Base-by-base conservation (phyloP, 352 stramenopile species). In the Phytopythium cucurbitacearum region DNA sequence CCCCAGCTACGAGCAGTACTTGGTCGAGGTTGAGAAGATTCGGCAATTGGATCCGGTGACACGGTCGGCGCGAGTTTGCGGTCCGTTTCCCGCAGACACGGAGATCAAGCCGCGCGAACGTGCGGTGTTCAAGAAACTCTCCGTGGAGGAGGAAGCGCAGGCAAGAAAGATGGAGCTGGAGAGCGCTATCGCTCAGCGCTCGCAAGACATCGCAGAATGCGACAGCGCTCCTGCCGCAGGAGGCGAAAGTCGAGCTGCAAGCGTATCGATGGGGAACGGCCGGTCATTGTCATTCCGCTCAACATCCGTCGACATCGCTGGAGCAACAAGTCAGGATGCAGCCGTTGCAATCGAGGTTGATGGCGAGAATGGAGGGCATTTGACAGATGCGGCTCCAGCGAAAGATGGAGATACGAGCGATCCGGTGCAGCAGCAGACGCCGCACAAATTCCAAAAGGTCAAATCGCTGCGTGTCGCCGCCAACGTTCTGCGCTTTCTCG, bases 71-170 rank as follows among this genome's bases (percentile, higher is more conserved):
- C 62, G 80, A 3, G 86, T 92, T 44, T 45, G 35, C 32, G 79
- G 81, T 0, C 81, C 81, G 7, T 92, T 92, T 49, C 65, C 73
- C 35, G 40, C 53, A 7, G 64, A 71, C 11, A 48, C 80, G 9
- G 66, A 80, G n/a, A 42, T 84, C 51, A 69, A 85, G 38, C 81
- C 73, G 7, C 60, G 71, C 3, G 76, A 70, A 37, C 62, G 79
- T 15, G 79, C 80, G 0, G 56, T 73, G 34, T 89, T 89, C 63
- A 90, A 90, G 44, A 92, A 92, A 44, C 59, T 92, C 16, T 92
- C 81, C n/a, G 79, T 86, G 0, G 79, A 92, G 34, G 81, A 92
- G 62, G 81, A 92, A 52, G 76, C 77, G 0, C 53, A 85, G 44
- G 81, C 76, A n/a, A 51, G 81, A 12, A 74, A 73, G 32, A 16